phyloP scores from a whole-genome alignment of 306 rosid species.

The Carpinus viminea region DNA sequence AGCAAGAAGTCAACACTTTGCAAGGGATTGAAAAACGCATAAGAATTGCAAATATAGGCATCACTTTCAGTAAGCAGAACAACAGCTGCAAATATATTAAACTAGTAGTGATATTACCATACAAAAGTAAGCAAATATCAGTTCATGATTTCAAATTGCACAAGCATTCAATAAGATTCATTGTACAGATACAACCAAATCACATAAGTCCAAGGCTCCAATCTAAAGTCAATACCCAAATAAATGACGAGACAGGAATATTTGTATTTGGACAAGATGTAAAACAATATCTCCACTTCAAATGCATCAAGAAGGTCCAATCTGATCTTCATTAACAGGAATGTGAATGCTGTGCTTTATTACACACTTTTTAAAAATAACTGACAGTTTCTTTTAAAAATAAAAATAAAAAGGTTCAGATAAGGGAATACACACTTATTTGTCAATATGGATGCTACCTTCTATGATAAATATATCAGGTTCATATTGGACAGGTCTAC shows the following conservation, averaged over 20 bases:
- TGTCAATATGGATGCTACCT: background rate
- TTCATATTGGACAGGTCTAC: background rate
- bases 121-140: slow-evolving; percentile 1
- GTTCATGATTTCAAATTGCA: background rate
- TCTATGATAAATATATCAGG: background rate
- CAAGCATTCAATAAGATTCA: background rate
- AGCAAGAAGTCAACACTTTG: slow-evolving; percentile 55
- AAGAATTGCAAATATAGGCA: slow-evolving; percentile 9
- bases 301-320: background rate
- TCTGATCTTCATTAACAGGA: background rate
- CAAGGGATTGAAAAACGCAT: slow-evolving; percentile 20
- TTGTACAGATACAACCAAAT: background rate
- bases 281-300: background rate
- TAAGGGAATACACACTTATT: background rate
- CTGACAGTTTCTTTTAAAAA: background rate
- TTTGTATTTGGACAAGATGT: background rate
- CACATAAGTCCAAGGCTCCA: background rate
- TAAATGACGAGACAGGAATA: background rate
- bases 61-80: background rate
- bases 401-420: background rate
- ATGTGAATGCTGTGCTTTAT: background rate
- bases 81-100: background rate
- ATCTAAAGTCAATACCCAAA: background rate
- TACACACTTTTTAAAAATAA: background rate
- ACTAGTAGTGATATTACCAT: background rate